phyloP scores from a whole-genome alignment of 116 monocot genomes.

The Papilionanthe hybrid region DNA sequence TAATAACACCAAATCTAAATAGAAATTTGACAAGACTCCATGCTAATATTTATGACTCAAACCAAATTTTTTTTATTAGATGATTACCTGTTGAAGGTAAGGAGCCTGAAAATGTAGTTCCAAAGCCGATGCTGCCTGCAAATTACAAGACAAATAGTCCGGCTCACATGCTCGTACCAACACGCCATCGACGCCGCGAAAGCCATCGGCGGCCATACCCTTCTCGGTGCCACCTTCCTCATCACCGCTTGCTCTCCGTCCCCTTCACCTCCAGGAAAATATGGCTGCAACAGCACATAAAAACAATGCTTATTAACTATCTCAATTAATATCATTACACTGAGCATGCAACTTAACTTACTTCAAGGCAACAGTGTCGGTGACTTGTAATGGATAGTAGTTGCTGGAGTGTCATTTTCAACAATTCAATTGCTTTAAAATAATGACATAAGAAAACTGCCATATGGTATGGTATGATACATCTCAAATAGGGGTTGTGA shows the following conservation, averaged over 20 bases:
- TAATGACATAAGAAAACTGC: neutral
- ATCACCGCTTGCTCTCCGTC: conserved; percentile 29
- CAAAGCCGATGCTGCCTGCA: conserved; percentile 81
- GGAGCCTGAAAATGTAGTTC: conserved; percentile 50
- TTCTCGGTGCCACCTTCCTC: conserved; percentile 68
- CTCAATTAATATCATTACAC: neutral
- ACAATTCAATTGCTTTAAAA: neutral
- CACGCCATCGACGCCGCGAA: conserved; percentile 79
- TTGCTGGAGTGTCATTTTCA: neutral
- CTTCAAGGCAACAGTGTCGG: neutral
- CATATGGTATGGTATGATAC: too few species aligned
- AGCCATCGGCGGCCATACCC: conserved; percentile 72
- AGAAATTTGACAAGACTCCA: too few species aligned
- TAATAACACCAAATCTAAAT: too few species aligned
- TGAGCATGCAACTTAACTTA: neutral
- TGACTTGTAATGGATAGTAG: neutral
- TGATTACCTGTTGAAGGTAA: conserved; percentile 68
- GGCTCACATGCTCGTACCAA: conserved; percentile 96
- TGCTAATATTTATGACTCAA: too few species aligned
- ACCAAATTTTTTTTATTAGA: too few species aligned
- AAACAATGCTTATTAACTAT: neutral
- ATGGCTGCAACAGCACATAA: conserved; percentile 46
- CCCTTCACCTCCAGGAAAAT: conserved; percentile 58
- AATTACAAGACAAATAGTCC: conserved; percentile 61
- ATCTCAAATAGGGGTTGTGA: too few species aligned